Percentiles rank a stretch among this genome's conserved stretches.
Conservation (phyloP, 116 monocot species). For the Papilionanthe hybrid region DNA sequence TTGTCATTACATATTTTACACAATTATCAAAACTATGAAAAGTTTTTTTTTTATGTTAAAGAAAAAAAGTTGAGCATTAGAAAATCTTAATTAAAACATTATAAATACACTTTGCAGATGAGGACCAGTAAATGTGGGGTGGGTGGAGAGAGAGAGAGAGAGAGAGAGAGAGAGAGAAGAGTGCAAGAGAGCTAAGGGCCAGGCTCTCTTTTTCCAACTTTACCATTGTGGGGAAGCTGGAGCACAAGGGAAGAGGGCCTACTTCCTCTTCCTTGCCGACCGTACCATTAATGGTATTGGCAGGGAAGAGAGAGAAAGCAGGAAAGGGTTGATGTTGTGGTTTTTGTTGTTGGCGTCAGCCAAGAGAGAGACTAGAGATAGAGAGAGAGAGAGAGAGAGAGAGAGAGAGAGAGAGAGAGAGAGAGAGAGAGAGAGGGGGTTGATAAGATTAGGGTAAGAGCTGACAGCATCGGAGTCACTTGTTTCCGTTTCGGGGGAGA, state of each 20-base stretch:
- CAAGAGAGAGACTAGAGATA: not conserved
- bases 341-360: constrained; percentile 2
- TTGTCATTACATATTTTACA: too few species aligned
- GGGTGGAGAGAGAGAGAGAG: not conserved
- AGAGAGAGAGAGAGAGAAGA: not conserved
- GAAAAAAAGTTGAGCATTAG: not conserved
- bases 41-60: too few species aligned
- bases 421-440: not conserved
- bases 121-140: not conserved
- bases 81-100: not conserved
- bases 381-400: not conserved
- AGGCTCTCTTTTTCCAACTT: not conserved
- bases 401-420: not conserved
- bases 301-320: not conserved
- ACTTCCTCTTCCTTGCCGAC: not conserved
- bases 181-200: not conserved
- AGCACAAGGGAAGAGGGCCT: not conserved
- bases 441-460: not conserved
- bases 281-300: not conserved
- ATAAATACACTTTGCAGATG: not conserved
- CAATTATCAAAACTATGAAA: too few species aligned
- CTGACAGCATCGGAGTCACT: constrained; percentile 1
- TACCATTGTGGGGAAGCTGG: not conserved
- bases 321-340: not conserved
- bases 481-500: constrained; percentile 1